Conservation (phyloP, 2,329 filamentous ascomycete genomes). For the Penicillium sp. region DNA sequence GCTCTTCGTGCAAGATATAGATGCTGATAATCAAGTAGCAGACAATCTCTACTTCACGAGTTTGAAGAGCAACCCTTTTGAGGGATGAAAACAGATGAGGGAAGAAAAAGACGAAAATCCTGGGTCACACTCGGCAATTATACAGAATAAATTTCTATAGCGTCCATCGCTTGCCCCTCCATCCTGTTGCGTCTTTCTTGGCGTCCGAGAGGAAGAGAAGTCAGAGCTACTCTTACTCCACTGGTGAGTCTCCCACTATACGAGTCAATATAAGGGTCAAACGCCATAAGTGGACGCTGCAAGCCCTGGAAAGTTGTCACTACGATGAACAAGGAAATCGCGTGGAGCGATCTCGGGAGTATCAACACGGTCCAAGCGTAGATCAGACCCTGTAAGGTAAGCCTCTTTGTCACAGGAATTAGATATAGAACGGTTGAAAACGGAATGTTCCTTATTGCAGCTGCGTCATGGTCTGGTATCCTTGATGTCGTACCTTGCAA, state of each 20-base stretch:
- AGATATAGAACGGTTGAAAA: conserved; percentile 7
- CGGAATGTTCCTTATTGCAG: conserved; percentile 1
- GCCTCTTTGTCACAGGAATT: not conserved
- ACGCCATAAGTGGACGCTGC: not conserved
- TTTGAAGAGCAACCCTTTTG: not conserved
- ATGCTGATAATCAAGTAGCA: not conserved
- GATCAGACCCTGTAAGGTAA: not conserved
- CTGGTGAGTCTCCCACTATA: not conserved
- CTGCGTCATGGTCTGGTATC: conserved; percentile 8
- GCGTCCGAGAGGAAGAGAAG: conserved; percentile 7
- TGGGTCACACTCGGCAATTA: conserved; percentile 3
- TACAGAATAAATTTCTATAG: conserved; percentile 4
- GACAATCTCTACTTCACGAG: not conserved
- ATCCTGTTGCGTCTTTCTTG: conserved; percentile 10
- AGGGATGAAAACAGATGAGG: not conserved
- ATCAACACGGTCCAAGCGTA: not conserved
- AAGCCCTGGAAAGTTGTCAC: conserved; percentile 4
- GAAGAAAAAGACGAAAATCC: not conserved
- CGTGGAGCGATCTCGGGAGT: conserved; percentile 2
- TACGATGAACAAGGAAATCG: conserved; percentile 4
- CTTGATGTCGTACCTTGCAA: not conserved
- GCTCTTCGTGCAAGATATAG: not conserved
- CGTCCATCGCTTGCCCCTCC: not conserved
- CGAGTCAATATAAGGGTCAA: not conserved
- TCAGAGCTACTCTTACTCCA: conserved; percentile 3